Base-by-base conservation (phyloP, 2,329 filamentous ascomycete species). In the Trichoderma sp. region DNA sequence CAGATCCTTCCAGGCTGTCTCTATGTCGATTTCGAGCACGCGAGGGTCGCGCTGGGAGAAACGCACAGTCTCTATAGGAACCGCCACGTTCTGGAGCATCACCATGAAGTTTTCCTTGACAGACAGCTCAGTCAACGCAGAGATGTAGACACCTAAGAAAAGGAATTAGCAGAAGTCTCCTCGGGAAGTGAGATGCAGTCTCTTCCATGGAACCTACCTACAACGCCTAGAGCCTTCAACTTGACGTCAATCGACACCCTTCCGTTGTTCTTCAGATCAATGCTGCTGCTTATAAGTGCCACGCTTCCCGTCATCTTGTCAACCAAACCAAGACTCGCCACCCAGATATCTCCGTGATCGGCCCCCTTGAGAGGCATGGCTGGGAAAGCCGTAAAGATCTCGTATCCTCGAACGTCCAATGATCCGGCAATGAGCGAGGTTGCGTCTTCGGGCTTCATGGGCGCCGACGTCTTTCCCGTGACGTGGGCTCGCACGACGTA, bases 291-390 rank as follows among this genome's bases (percentile, higher is more conserved):
- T 1, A 89, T 79, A 7, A 97, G 83, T 0, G 92, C 93, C 1
- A 92, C 93, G 0, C 89, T 87, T 0, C 93, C 94, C 0, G 92
- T 92, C 91, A 98, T 96, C 76, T 97, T 97, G 2, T 85, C 90
- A 3, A 96, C 69, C 2, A 98, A 80, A 0, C 94, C 94, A 0
- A 98, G 76, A 19, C 90, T 88, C 0, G 91, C 88, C 1, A 93
- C 80, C 50, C 78, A 78, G 0, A 89, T 78, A 5, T 69, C 56
- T 1, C 68, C 69, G 41, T 70, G 67, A 24, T 71, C 71, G 21
- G 74, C 68, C n/a, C 78, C 79, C 1, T 78, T 75, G 68, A 94
- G 88, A 0, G 80, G 75, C 0, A 82, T 81, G 2, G 93, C 76
- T 0, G 90, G 89, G 68, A 89, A 90, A 0, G 90, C 90, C 0